Conservation (phyloP, 2,329 filamentous ascomycete species). For the Alternaria conjuncta region DNA sequence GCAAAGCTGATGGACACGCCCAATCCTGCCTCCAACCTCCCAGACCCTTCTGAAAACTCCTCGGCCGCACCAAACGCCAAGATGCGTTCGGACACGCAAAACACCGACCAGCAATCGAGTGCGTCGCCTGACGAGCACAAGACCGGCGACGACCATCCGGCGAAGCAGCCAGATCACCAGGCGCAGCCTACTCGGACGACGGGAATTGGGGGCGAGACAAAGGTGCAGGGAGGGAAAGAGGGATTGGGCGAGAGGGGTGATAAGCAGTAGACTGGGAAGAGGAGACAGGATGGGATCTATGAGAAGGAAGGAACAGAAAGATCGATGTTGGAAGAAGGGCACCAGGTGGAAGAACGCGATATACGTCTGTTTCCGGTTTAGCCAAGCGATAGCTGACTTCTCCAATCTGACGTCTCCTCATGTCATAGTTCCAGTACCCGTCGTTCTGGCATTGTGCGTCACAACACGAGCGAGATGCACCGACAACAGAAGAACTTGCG, state of each 20-base stretch:
- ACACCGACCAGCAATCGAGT: conserved; percentile 39
- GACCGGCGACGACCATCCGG: conserved; percentile 44
- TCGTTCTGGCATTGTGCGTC: not conserved
- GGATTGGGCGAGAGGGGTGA: conserved; percentile 29
- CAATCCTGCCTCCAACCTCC: conserved; percentile 26
- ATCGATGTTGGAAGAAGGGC: not conserved
- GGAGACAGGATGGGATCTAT: not conserved
- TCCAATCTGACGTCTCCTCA: not conserved
- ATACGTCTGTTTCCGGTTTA: not conserved
- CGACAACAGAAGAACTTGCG: not conserved
- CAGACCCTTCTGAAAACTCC: conserved; percentile 24
- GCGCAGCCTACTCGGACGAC: conserved; percentile 38
- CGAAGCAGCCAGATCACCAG: conserved; percentile 48
- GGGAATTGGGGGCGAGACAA: conserved; percentile 37
- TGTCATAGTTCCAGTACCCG: not conserved
- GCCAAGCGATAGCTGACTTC: not conserved
- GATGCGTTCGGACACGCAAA: conserved; percentile 31
- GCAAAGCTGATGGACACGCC: conserved; percentile 24
- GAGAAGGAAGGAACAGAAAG: not conserved
- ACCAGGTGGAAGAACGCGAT: not conserved
- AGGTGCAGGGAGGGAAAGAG: conserved; percentile 45
- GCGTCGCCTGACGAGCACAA: conserved; percentile 37
- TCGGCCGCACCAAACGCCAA: conserved; percentile 30
- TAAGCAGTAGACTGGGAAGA: conserved; percentile 5
- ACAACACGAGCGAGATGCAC: accelerated